Conservation (phyloP, 306 rosid species). For the Carpinus fangiana region DNA sequence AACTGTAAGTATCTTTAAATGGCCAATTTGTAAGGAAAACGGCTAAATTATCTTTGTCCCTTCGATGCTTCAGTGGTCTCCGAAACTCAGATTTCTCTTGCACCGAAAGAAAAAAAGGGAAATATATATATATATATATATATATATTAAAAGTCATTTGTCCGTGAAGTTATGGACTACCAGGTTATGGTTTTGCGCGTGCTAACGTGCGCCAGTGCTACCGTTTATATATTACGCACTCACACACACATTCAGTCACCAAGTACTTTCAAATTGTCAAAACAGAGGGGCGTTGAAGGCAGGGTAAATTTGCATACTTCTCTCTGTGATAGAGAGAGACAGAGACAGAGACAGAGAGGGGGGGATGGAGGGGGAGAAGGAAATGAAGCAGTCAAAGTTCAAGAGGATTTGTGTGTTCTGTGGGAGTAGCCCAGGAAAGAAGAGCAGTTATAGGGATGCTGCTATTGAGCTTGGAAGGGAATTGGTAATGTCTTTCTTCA, state of each 20-base stretch:
- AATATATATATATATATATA: background rate
- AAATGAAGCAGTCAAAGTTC: conserved; percentile 68
- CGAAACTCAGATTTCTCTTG: background rate
- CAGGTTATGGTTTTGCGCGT: conserved; percentile 26
- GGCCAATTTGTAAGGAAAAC: too few species aligned
- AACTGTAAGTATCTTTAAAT: too few species aligned
- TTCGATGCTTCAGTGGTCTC: too few species aligned
- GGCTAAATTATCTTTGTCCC: too few species aligned
- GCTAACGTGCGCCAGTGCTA: conserved; percentile 29
- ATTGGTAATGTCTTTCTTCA: conserved; percentile 55
- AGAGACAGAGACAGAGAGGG: conserved; percentile 16
- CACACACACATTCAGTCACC: conserved; percentile 25
- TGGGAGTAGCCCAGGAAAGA: conserved; percentile 93
- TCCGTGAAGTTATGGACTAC: conserved; percentile 31
- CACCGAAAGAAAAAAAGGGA: background rate
- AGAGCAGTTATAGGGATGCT: conserved; percentile 78
- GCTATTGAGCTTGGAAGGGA: conserved; percentile 90
- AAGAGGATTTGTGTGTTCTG: conserved; percentile 93
- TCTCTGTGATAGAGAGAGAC: background rate
- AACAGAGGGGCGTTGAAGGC: conserved; percentile 39
- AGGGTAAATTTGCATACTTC: conserved; percentile 11
- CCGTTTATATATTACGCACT: conserved; percentile 43
- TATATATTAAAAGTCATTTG: conserved; percentile 23
- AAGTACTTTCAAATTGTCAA: conserved; percentile 36
- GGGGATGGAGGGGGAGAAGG: conserved; percentile 46